Conservation (phyloP, 345 rosid genomes). For the Euphorbia peplus region DNA sequence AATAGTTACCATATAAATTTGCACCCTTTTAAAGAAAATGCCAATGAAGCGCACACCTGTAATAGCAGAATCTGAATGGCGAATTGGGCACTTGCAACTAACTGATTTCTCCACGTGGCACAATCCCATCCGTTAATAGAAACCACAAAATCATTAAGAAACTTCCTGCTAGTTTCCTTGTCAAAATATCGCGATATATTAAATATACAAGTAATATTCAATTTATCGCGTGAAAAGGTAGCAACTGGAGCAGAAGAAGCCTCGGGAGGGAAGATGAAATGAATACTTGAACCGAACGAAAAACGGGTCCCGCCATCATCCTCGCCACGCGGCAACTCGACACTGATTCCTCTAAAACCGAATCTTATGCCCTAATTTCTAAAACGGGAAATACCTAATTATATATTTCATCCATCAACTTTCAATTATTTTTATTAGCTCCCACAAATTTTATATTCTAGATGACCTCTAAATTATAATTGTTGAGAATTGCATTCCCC, state of each 20-base stretch:
- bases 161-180: constrained; percentile 36
- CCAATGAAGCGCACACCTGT: neutral
- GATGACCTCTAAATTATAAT: too few relatives aligned
- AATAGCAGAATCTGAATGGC: constrained; percentile 10
- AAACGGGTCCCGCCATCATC: constrained; percentile 15
- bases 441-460: too few relatives aligned
- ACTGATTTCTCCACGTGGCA: constrained; percentile 18
- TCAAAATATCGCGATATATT: constrained; percentile 15
- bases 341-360: constrained; percentile 28
- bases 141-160: constrained; percentile 6
- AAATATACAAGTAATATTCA: neutral
- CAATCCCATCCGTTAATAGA: constrained; percentile 12
- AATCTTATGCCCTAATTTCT: constrained; percentile 16
- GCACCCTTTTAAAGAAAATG: neutral
- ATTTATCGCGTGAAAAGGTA: constrained; percentile 10
- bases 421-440: too few relatives aligned
- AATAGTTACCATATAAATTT: neutral
- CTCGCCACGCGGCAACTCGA: constrained; percentile 63
- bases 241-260: neutral
- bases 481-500: too few relatives aligned
- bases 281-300: neutral
- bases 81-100: neutral
- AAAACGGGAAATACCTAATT: too few relatives aligned
- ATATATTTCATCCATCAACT: too few relatives aligned
- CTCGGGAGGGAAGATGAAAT: neutral